Base-by-base conservation (phyloP, 352 stramenopile genomes). In the Globisporangium paddicum region DNA sequence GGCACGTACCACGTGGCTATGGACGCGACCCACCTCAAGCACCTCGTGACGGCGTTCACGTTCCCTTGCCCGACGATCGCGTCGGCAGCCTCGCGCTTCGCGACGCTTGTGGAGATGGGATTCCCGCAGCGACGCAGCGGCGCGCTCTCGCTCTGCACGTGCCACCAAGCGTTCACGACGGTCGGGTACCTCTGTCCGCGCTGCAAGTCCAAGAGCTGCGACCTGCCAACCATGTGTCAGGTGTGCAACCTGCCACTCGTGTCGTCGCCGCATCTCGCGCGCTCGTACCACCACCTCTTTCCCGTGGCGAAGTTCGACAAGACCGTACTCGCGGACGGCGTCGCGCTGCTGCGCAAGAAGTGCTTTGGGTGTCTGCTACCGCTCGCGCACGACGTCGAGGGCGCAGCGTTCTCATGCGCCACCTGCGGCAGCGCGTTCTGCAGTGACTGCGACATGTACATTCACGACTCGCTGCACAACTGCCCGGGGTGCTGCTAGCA, bases 241-340 rank as follows among this genome's bases (percentile, higher is more conserved):
- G 94, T 99, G 25, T 99, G 96, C 75, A 96, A 95, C 61, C 68
- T 99, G 52, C 92, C 97, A 60, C 78, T 99, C n/a, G 95, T 95
- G 32, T 91, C 97, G 54, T 98, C 96, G 40, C 95, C 96, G n/a
- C 96, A 99, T 68, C 81, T 99, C 16, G 96, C 96, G 59, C 80
- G 96, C 21, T 98, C 91, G 6, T 99, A 99, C 78, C 97, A 99
- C 71, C 97, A 99, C 74, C 82, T 99, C 52, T 99, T 99, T 66
- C 96, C 96, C 3, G 91, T 99, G 9, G 76, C 84, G 50, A 95
- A 95, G 47, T 99, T 98, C 74, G 66, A 86, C 14, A 92, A 96
- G 69, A 79, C 69, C 10, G 67, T 73, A 16, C 48, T 88, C 38
- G 50, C 69, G 47, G 67, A 74, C 9, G 56, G 46, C 48, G 55